Evolutionary conservation across 306 rosid species (phyloP), one percentile per base, ranked within the genome.

Genomic region (Pyrus bretschneideri): DNA sequence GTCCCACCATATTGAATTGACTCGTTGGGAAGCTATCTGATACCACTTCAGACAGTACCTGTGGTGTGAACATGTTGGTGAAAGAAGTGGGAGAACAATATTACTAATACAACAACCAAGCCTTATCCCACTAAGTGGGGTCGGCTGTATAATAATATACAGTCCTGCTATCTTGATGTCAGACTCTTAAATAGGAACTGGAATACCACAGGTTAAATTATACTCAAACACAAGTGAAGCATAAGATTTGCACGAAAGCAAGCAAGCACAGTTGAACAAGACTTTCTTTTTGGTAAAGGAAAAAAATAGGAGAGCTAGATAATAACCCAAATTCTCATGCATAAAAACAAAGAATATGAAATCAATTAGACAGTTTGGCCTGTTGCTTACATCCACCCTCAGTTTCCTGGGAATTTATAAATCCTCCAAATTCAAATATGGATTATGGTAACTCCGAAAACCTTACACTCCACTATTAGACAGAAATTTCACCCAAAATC

Each of bases 41-140:
- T 90, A 86, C 97, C 98, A 94, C 84, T 89, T 90, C 86, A 69
- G 84, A 84, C 93, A 90, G 85, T 94, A 94, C 88, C 98, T 94
- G 81, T 15, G 73, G 73, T 57, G 74, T 40, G 29, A 76, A 52
- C 68, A 21, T 61, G 63, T 59, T 65, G 49, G 44, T 42, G 68
- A 31, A 19, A 63, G 44, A 40, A 13, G 67, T 4, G 7, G 3
- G 38, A 46, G 45, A 11, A 11, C 18, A 4, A 60, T 25, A 60
- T 4, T 4, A 60, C 13, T 12, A 60, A 4, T 25, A 60, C 13
- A 35, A 35, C 40, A 35, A 35, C 40, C 40, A 35, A 35, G 40
- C 40, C 40, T 35, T 35, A 35, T 35, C 40, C 40, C 40, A 35
- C 40, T 35, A 35, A 35, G 40, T 35, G 40, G 40, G 40, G 8